Base-by-base conservation (phyloP, 768 basidiomycete genomes). In the Suillus paluster region DNA sequence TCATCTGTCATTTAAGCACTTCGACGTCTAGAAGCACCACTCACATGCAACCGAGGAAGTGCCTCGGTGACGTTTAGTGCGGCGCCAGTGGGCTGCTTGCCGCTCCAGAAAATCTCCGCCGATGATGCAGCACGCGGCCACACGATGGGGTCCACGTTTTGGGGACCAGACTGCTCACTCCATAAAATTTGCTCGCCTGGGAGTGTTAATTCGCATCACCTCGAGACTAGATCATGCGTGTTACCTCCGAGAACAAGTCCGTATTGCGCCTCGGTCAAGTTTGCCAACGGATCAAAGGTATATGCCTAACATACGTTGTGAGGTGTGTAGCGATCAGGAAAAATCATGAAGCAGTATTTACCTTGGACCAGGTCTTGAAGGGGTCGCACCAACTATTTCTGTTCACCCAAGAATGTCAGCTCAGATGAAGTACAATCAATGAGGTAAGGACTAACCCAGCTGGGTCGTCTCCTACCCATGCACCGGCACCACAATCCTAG, bases 61-160 rank as follows among this genome's bases (percentile, higher is more conserved):
- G 84, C 84, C 57, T 79, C 75, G 4, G 62, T 66, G 11, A 73
- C 70, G 49, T 76, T 70, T 44, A 75, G 71, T 10, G 78, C 65
- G 0, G 64, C 61, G 1, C 79, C 82, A 6, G 72, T 65, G 0
- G 79, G 78, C 14, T 70, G 71, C 4, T 71, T 59, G 3, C 78
- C 83, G 1, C 79, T 82, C 85, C 85, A 86, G 70, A 84, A 85
- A 49, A 86, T 68, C 68, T 86, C 85, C 1, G 81, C 83, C 0
- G 80, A 77, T 1, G 81, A 74, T 0, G 79, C 80, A 1, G 79
- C 78, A 19, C 81, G 75, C 0, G 81, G 84, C 84, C 84, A 86
- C 0, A 79, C 70, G 48, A 78, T 78, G 15, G 74, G 33, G 39
- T 84, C 83, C 17, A 84, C 63, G 56, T 78, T 83, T 38, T 71